Conservation (phyloP, 129 eudicot genomes). For the Scalesia atractyloides region DNA sequence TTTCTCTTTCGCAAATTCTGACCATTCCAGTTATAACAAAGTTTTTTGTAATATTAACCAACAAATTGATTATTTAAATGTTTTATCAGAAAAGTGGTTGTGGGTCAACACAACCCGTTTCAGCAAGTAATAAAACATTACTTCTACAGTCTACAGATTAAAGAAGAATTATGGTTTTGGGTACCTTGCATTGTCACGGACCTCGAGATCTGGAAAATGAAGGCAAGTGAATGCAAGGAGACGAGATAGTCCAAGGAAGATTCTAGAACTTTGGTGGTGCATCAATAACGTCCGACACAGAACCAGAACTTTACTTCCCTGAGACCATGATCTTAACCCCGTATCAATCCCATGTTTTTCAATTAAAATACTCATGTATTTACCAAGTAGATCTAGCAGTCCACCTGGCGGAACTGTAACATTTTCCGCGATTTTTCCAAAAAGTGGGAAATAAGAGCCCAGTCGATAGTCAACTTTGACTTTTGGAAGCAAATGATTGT, state of each 20-base stretch:
- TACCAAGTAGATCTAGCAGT: conserved; percentile 62
- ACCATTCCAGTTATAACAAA: background rate
- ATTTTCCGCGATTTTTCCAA: conserved; percentile 80
- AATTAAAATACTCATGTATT: conserved; percentile 56
- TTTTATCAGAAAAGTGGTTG: background rate
- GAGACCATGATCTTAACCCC: conserved; percentile 86
- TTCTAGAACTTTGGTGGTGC: conserved; percentile 79
- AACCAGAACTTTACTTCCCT: conserved; percentile 83
- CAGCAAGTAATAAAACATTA: conserved; percentile 15
- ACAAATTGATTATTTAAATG: background rate
- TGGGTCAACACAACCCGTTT: background rate
- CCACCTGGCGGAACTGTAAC: conserved; percentile 73
- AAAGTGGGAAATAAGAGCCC: conserved; percentile 80
- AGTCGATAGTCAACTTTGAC: conserved; percentile 62
- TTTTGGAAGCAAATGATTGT: conserved; percentile 68
- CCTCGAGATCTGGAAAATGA: conserved; percentile 90
- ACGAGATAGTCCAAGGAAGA: conserved; percentile 74
- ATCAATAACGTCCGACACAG: conserved; percentile 89
- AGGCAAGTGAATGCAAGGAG: conserved; percentile 76
- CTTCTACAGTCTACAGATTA: conserved; percentile 2
- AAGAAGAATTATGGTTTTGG: conserved; percentile 12
- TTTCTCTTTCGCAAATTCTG: background rate
- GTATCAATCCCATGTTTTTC: conserved; percentile 82
- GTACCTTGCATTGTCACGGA: conserved; percentile 96
- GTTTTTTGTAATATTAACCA: background rate